phyloP scores from a whole-genome alignment of 345 rosid species.

The Brassica incana region DNA sequence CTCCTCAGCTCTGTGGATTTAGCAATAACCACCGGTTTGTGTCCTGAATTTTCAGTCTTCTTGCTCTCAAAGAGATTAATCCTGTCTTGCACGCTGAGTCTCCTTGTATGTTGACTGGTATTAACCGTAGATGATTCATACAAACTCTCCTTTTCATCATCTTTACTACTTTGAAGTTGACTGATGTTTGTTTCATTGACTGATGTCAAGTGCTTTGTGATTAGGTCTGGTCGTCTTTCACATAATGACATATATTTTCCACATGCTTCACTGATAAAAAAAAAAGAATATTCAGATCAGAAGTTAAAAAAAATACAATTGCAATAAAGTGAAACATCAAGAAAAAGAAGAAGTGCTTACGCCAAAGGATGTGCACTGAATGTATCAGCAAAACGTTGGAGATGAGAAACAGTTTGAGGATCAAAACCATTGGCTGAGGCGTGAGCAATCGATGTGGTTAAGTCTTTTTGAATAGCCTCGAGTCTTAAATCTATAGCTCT shows the following conservation, averaged over 20 bases:
- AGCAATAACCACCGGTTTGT: slow-evolving; percentile 47
- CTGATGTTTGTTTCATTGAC: slow-evolving; percentile 35
- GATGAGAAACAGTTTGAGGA: slow-evolving; percentile 61
- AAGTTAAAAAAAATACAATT: neutral
- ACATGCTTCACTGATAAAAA: slow-evolving; percentile 72
- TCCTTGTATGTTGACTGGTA: slow-evolving; percentile 54
- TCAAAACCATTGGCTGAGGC: slow-evolving; percentile 84
- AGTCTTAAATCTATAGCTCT: slow-evolving; percentile 93
- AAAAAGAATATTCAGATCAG: neutral
- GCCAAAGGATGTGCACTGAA: slow-evolving; percentile 74
- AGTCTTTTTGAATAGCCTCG: slow-evolving; percentile 68
- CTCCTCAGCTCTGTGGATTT: slow-evolving; percentile 75
- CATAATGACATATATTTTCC: slow-evolving; percentile 59
- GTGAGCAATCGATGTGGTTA: slow-evolving; percentile 60
- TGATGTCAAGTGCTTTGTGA: slow-evolving; percentile 56
- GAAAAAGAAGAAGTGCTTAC: slow-evolving; percentile 49
- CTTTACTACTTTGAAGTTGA: slow-evolving; percentile 30
- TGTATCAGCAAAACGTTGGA: slow-evolving; percentile 68
- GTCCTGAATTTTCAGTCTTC: slow-evolving; percentile 69
- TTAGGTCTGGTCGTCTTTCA: slow-evolving; percentile 75
- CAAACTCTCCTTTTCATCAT: slow-evolving; percentile 43
- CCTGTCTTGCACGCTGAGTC: slow-evolving; percentile 95
- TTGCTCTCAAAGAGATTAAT: slow-evolving; percentile 90
- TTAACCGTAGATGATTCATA: slow-evolving; percentile 45
- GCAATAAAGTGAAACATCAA: neutral